phyloP scores from a whole-genome alignment of 2,329 filamentous ascomycete species.

The Metarhizium humberi region DNA sequence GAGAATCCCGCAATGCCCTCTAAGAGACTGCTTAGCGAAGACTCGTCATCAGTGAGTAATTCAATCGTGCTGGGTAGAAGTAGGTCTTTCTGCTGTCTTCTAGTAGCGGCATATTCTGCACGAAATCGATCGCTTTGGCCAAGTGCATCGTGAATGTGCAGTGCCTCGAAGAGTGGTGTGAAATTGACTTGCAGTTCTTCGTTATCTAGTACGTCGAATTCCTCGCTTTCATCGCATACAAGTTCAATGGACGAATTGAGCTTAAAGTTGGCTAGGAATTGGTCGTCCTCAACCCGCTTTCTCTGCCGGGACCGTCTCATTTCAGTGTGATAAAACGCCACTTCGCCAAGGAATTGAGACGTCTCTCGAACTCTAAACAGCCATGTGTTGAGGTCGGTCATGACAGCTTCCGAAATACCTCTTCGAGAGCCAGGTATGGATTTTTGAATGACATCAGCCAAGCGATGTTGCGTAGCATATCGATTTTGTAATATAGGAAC shows the following conservation, averaged over 20 bases:
- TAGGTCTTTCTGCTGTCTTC: constrained; percentile 84
- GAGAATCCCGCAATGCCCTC: constrained; percentile 95
- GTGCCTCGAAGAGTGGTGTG: constrained; percentile 82
- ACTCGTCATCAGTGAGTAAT: constrained; percentile 72
- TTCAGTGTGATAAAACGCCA: constrained; percentile 94
- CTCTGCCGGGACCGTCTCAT: constrained; percentile 75
- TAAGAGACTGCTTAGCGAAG: constrained; percentile 77
- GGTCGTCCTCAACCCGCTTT: constrained; percentile 67
- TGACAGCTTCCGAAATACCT: constrained; percentile 90
- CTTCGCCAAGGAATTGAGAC: constrained; percentile 90
- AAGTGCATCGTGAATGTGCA: constrained; percentile 93
- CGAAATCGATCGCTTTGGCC: constrained; percentile 88
- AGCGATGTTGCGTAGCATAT: constrained; percentile 87
- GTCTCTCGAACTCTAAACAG: constrained; percentile 90
- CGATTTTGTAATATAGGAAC: constrained; percentile 63
- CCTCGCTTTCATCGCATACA: constrained; percentile 88
- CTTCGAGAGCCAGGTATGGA: constrained; percentile 90
- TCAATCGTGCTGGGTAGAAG: constrained; percentile 69
- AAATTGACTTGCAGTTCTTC: constrained; percentile 94
- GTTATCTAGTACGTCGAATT: constrained; percentile 92
- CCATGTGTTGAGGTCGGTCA: constrained; percentile 96
- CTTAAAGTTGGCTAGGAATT: constrained; percentile 73
- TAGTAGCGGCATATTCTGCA: constrained; percentile 82
- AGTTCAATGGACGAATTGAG: constrained; percentile 93
- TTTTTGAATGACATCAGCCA: constrained; percentile 91